Evolutionary conservation across 1,284 basidiomycete species (phyloP).

Genomic region (Leucoagaricus sp.): DNA sequence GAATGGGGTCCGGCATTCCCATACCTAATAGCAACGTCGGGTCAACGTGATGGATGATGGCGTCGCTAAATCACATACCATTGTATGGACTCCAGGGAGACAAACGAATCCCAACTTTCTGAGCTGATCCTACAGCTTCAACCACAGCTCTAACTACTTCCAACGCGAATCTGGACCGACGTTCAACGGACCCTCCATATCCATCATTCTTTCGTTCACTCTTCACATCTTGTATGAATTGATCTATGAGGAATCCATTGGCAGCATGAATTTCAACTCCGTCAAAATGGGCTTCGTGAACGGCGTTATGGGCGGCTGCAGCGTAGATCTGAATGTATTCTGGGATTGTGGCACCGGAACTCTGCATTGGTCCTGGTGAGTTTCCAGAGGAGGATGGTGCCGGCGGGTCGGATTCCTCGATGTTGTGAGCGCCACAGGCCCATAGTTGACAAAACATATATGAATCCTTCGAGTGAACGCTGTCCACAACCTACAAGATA

Average conservation of each 20-base stretch:
- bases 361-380: conserved; percentile 20
- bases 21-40: too few relatives aligned
- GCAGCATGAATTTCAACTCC: conserved; percentile 29
- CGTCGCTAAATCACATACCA: conserved; percentile 25
- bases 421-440: conserved; percentile 46
- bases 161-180: conserved; percentile 47
- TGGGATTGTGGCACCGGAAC: conserved; percentile 12
- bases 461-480: conserved; percentile 43
- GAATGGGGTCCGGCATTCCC: conserved; percentile 49
- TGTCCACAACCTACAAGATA: conserved; percentile 27
- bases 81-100: conserved; percentile 50
- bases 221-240: conserved; percentile 29
- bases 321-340: conserved; percentile 24
- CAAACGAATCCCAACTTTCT: conserved; percentile 50
- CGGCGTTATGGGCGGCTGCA: conserved; percentile 26
- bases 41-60: neutral
- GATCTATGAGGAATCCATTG: conserved; percentile 27
- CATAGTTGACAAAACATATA: conserved; percentile 51
- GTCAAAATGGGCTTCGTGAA: conserved; percentile 26
- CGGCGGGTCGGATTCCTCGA: conserved; percentile 20
- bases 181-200: conserved; percentile 57
- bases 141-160: conserved; percentile 47
- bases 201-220: conserved; percentile 49
- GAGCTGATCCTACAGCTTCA: conserved; percentile 35
- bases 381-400: conserved; percentile 20